Conservation (phyloP, 352 stramenopile genomes). For the Thraustochytrium sp. region DNA sequence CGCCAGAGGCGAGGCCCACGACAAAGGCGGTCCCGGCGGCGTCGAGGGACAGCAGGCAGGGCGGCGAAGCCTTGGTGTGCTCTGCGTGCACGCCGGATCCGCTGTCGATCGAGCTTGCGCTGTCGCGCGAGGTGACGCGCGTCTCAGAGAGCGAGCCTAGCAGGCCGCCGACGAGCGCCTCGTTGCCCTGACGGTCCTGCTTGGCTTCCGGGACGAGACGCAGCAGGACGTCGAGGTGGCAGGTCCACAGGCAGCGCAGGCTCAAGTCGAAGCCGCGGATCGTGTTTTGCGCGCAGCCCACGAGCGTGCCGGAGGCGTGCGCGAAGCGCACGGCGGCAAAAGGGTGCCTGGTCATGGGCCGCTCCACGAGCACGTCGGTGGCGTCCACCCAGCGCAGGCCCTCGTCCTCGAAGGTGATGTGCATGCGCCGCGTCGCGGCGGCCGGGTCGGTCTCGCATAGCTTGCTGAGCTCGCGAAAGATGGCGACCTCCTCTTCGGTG, state of each 20-base stretch:
- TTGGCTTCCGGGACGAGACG: conserved; percentile 52
- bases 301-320: neutral
- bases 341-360: neutral
- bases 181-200: neutral
- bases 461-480: neutral
- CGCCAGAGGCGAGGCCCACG: neutral
- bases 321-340: neutral
- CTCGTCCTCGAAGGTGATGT: conserved; percentile 14
- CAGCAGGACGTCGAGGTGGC: neutral
- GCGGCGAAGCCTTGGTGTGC: neutral
- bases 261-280: conserved; percentile 1
- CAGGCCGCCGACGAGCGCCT: no score
- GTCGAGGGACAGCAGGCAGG: conserved; percentile 11
- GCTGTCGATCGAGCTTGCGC: no score
- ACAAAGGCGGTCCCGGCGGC: neutral
- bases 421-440: neutral
- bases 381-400: conserved; percentile 20
- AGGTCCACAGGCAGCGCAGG: conserved; percentile 14
- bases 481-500: neutral
- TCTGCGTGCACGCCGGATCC: neutral
- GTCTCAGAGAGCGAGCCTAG: neutral
- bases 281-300: neutral
- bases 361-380: neutral
- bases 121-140: no score
- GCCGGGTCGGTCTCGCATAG: conserved; percentile 6